Base-by-base conservation (phyloP, 768 basidiomycete genomes). In the Leccinellum luteum region DNA sequence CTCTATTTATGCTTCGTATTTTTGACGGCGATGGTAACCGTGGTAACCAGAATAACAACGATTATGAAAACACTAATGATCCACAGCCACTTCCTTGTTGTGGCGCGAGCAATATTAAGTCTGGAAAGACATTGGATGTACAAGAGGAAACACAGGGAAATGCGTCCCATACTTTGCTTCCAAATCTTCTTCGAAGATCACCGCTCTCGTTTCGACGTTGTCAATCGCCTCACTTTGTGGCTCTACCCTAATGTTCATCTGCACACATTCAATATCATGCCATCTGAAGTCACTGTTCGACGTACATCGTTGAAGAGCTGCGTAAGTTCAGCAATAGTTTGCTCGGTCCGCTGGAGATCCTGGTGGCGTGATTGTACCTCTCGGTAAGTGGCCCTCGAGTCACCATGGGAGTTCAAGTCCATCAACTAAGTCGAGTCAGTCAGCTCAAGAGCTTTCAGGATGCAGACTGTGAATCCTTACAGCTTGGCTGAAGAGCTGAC, bases 361-460 rank as follows among this genome's bases (percentile, higher is more conserved):
- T 89, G 90, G 68, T 98, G 94, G 58, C 96, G 87, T 66, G 89
- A 90, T 76, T 98, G 96, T n/a, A 97, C 94, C n/a, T n/a, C n/a
- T n/a, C n/a, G n/a, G n/a, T n/a, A n/a, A n/a, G n/a, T n/a, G n/a
- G n/a, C n/a, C n/a, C n/a, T n/a, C n/a, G n/a, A n/a, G n/a, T n/a
- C n/a, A n/a, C n/a, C n/a, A 64, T 89, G 90, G 21, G 90, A 89
- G 73, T 89, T 91, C 48, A 92, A 92, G 75, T 84, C 90, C 78
- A 95, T 81, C 61, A 96, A 79, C 91, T 95, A 63, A 43, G 38
- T 19, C n/a, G 8, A 52, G 58, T 66, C 8, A 60, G 56, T 31
- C 25, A 15, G 6, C 15, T 6, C 31, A 25, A 27, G 7, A 57
- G 9, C 9, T 2, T 45, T 5, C 10, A 31, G 19, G 17, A 44